Conservation (phyloP, 1,139 yeast genomes). For the Martiniozyma asiatica region DNA sequence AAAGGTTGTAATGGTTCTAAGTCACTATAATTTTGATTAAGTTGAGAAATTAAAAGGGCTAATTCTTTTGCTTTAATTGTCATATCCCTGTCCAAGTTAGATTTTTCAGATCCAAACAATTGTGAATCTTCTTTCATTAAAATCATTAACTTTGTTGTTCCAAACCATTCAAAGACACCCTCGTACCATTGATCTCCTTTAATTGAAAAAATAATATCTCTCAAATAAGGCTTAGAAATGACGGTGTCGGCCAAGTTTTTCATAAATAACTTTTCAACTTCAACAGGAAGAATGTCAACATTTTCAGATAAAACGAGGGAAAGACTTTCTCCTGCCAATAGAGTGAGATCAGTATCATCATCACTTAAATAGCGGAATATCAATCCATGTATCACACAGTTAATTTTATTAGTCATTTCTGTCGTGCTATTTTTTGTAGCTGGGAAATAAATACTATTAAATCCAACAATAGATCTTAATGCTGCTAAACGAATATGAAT, state of each 20-base stretch:
- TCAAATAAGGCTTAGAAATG: background rate
- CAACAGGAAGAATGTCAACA: constrained; percentile 17
- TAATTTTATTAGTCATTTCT: background rate
- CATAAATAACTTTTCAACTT: constrained; percentile 22
- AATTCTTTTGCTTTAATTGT: constrained; percentile 13
- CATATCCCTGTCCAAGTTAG: constrained; percentile 36
- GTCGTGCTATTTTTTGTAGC: constrained; percentile 3
- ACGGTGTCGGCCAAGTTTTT: constrained; percentile 11
- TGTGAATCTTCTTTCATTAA: constrained; percentile 12
- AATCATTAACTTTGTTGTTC: constrained; percentile 7
- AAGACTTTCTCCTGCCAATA: constrained; percentile 26
- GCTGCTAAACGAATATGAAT: constrained; percentile 37
- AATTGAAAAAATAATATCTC: constrained; percentile 7
- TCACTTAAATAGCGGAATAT: constrained; percentile 38
- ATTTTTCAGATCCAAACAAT: constrained; percentile 39
- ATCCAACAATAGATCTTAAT: constrained; percentile 31
- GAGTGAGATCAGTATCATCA: constrained; percentile 45
- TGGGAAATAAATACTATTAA: constrained; percentile 8
- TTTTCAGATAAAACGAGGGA: constrained; percentile 16
- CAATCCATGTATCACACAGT: constrained; percentile 15
- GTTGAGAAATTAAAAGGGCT: too few relatives aligned
- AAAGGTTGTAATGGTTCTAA: too few relatives aligned
- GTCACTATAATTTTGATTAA: too few relatives aligned
- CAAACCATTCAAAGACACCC: constrained; percentile 7
- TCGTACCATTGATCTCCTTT: background rate